Evolutionary conservation across 2,329 filamentous ascomycete genomes (phyloP).

Genomic region (Fusarium sp.): DNA sequence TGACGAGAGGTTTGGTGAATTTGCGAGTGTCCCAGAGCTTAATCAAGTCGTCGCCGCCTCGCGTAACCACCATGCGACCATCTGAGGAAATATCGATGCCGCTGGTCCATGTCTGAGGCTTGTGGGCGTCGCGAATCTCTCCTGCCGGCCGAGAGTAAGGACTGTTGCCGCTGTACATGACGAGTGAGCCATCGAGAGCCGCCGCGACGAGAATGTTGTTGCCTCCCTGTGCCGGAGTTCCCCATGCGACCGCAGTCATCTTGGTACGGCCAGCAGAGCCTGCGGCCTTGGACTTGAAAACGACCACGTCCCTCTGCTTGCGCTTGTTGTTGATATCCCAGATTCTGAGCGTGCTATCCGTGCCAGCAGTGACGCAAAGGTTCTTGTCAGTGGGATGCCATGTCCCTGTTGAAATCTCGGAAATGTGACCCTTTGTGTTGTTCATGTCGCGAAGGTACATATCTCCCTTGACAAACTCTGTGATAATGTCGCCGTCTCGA

Average conservation of each 20-base stretch:
- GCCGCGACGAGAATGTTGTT: slow-evolving; percentile 83
- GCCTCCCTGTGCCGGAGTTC: slow-evolving; percentile 78
- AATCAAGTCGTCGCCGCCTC: slow-evolving; percentile 91
- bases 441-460: slow-evolving; percentile 99
- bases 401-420: slow-evolving; percentile 87
- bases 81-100: slow-evolving; percentile 92
- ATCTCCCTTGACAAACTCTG: slow-evolving; percentile 95
- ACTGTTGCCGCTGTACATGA: slow-evolving; percentile 92
- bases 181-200: slow-evolving; percentile 88
- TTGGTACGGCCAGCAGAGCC: slow-evolving; percentile 90
- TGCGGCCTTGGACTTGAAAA: slow-evolving; percentile 92
- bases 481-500: slow-evolving; percentile 86
- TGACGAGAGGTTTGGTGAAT: slow-evolving; percentile 90
- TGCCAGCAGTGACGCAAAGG: slow-evolving; percentile 88
- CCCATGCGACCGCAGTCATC: slow-evolving; percentile 95
- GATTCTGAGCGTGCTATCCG: slow-evolving; percentile 94
- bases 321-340: slow-evolving; percentile 96
- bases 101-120: slow-evolving; percentile 87
- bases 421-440: slow-evolving; percentile 96
- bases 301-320: slow-evolving; percentile 91
- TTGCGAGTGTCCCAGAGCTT: slow-evolving; percentile 98
- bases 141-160: slow-evolving; percentile 85
- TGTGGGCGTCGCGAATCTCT: slow-evolving; percentile 88
- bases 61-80: slow-evolving; percentile 88
- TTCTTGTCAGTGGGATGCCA: slow-evolving; percentile 93